Conservation (phyloP, 2,329 filamentous ascomycete species). For the Shiraia sp. region DNA sequence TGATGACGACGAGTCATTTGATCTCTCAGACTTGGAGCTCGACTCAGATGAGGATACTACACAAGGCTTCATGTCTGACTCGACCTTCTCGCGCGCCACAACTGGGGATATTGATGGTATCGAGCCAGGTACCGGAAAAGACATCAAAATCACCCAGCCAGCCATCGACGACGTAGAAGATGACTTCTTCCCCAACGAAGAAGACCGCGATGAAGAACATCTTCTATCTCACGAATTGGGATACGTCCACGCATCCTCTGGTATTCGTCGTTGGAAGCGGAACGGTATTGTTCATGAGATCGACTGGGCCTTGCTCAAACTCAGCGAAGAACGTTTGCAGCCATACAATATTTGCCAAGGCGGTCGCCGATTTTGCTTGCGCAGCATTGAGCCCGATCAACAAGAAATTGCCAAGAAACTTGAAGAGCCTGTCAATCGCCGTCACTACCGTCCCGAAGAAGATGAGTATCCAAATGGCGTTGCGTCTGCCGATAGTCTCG, state of each 20-base stretch:
- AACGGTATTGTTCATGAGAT: conserved; percentile 83
- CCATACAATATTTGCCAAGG: conserved; percentile 71
- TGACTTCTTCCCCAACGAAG: conserved; percentile 77
- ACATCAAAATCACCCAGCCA: conserved; percentile 85
- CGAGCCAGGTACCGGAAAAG: conserved; percentile 72
- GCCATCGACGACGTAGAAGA: conserved; percentile 85
- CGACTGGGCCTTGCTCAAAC: conserved; percentile 90
- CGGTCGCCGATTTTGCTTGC: conserved; percentile 45
- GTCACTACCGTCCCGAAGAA: conserved; percentile 40
- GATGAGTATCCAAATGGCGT: conserved; percentile 60
- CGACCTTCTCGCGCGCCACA: conserved; percentile 33
- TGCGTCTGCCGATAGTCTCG: conserved; percentile 64
- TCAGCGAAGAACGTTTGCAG: conserved; percentile 72
- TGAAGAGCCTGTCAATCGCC: conserved; percentile 38
- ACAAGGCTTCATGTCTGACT: conserved; percentile 34
- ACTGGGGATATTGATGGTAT: conserved; percentile 76
- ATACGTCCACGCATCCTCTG: conserved; percentile 85
- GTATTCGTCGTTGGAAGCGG: conserved; percentile 75
- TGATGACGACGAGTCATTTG: conserved; percentile 42
- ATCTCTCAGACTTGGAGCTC: conserved; percentile 63
- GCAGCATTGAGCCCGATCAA: conserved; percentile 29
- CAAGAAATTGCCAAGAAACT: conserved; percentile 37
- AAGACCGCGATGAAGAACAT: conserved; percentile 77
- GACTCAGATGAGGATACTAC: conserved; percentile 38
- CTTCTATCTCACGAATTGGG: conserved; percentile 80